Base-by-base conservation (phyloP, 352 stramenopile genomes). In the Phytophthora palmivora region DNA sequence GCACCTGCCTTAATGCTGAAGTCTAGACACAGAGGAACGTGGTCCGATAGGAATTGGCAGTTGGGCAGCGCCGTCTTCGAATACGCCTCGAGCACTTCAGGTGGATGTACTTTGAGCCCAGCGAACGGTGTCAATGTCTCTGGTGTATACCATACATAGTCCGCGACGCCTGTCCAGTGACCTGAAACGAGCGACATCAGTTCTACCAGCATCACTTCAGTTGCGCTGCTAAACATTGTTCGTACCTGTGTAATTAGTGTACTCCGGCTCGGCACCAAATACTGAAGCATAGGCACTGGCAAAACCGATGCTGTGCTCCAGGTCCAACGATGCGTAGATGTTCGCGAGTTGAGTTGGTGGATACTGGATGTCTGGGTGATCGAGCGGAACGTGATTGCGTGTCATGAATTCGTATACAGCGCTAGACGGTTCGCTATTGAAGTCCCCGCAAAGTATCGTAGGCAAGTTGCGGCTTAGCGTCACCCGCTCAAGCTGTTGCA, bases 71-170 rank as follows among this genome's bases (percentile, higher is more conserved):
- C 92, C 34, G 96, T 95, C 58, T 96, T 96, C 14, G 79, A 65
- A 74, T 96, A 92, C 26, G 78, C 70, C 26, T 93, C 88, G 39
- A 99, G 73, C 51, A 96, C 81, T 53, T 90, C 75, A 42, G 97
- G 92, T 32, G 92, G 71, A 22, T 98, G 97, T 52, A 99, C 89
- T 34, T 96, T 94, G 21, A 98, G 90, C 0, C 96, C 95, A 3
- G 94, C 95, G 45, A 99, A 88, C 21, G 97, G 91, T 49, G 88
- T 92, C 49, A 99, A 71, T 66, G 95, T 91, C 66, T 96, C 87
- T 7, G 87, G 81, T 15, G 91, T 98, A 82, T 98, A 98, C 97
- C 97, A 99, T 63, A 99, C 96, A 71, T 99, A 99, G 76, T 99
- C 98, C 41, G 96, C 79, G 10, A 97, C 87, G 32, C 98, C 98